Evolutionary conservation across 2,329 filamentous ascomycete species (phyloP).

Genomic region (Alternaria rosae): DNA sequence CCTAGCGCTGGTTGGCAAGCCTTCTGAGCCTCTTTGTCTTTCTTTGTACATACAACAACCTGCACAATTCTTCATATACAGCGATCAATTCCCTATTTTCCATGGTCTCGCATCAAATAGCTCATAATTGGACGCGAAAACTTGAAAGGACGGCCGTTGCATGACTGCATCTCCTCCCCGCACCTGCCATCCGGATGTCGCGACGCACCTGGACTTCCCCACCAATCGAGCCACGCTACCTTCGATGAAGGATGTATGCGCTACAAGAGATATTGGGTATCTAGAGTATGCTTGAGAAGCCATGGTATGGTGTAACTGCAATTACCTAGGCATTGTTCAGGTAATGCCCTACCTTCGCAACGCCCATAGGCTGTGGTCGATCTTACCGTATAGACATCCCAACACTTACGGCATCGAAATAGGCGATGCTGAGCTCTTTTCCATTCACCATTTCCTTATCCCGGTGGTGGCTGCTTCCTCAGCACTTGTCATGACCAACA

Average conservation of each 20-base stretch:
- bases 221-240: background rate
- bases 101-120: too few species aligned
- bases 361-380: too few species aligned
- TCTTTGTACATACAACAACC: background rate
- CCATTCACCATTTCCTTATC: background rate
- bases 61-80: background rate
- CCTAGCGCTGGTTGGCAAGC: background rate
- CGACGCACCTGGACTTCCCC: background rate
- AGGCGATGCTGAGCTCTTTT: too few species aligned
- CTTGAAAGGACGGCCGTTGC: background rate
- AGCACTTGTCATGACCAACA: too few species aligned
- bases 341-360: too few species aligned
- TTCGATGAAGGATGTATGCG: background rate
- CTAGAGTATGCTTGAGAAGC: too few species aligned
- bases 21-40: background rate
- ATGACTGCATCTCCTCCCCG: background rate
- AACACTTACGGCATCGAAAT: too few species aligned
- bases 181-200: background rate
- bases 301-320: background rate
- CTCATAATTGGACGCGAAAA: background rate
- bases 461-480: background rate
- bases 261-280: too few species aligned
- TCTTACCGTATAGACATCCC: too few species aligned
- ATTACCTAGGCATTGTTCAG: background rate
- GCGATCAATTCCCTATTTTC: background rate